Conservation (phyloP, 371 early-diverging fungal genomes). For the Chytridiales sp. region DNA sequence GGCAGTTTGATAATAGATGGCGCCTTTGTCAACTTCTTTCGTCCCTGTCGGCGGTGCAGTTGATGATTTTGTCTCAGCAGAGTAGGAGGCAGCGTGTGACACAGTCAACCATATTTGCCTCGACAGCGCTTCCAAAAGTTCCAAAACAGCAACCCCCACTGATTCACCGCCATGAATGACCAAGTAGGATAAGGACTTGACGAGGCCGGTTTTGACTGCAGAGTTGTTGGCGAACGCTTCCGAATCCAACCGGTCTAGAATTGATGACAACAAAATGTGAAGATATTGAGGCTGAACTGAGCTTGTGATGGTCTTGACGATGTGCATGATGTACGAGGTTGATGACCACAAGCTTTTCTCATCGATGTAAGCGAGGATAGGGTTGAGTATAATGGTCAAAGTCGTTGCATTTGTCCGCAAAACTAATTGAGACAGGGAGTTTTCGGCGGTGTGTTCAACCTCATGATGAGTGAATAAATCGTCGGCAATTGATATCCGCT, state of each 20-base stretch:
- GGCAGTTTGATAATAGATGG: slow-evolving; percentile 51
- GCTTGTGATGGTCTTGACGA: slow-evolving; percentile 57
- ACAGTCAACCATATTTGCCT: slow-evolving; percentile 13
- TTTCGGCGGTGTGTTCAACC: slow-evolving; percentile 39
- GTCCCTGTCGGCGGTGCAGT: not conserved
- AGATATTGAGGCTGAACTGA: slow-evolving; percentile 68
- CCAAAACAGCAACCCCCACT: slow-evolving; percentile 77
- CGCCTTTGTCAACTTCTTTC: slow-evolving; percentile 24
- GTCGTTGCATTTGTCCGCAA: slow-evolving; percentile 49
- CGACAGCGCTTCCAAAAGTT: slow-evolving; percentile 74
- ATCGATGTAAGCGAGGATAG: slow-evolving; percentile 51
- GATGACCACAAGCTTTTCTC: slow-evolving; percentile 60
- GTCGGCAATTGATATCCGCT: slow-evolving; percentile 35
- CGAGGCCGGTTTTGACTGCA: slow-evolving; percentile 50
- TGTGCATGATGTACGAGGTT: slow-evolving; percentile 50
- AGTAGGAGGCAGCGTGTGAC: too few relatives aligned
- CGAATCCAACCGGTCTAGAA: slow-evolving; percentile 55
- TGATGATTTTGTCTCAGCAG: too few relatives aligned
- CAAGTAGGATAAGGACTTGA: slow-evolving; percentile 57
- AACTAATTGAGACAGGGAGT: slow-evolving; percentile 52
- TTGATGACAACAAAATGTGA: slow-evolving; percentile 60
- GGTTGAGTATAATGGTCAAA: slow-evolving; percentile 46
- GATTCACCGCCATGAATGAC: slow-evolving; percentile 56
- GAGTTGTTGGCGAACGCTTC: slow-evolving; percentile 14
- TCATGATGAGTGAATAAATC: slow-evolving; percentile 33